Base-by-base conservation (phyloP, 208 protist genomes). In the Trypanosoma avium region DNA sequence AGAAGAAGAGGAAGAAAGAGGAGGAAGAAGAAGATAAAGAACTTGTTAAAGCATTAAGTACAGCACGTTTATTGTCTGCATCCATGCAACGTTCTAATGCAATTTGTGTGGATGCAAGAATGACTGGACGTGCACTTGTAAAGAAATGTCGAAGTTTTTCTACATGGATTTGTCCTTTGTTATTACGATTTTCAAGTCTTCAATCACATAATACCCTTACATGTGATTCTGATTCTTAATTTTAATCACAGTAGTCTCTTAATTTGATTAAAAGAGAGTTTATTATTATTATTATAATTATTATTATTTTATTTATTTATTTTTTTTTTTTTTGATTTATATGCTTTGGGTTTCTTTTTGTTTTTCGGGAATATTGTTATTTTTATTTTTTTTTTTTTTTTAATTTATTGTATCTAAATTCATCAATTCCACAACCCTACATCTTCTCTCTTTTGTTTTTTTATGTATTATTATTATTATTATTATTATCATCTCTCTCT, bases 51-150 rank as follows among this genome's bases (percentile, higher is more conserved):
- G 32, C 46, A 42, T 36, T 70, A 19, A n/a, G 9, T 35, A 48
- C 45, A 17, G 57, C 50, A n/a, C 52, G 50, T 60, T 43, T 66
- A 40, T 35, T 72, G 15, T 61, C 7, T 21, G 48, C 67, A 5
- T 72, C 67, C 1, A 21, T 61, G 10, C 35, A 54, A 35, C 67
- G 58, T 29, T 63, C 67, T 6, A 19, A 46, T 17, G 56, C 57
- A 4, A 58, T 43, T 21, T 64, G 56, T 54, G 57, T 63, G 3
- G 40, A 55, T 49, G 50, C 54, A 13, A 26, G 67, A 6, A 9
- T 50, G 21, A 53, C 12, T 22, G 42, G 56, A 12, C 21, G 50
- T 29, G 13, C 38, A 5, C 50, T 72, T 24, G 17, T 26, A 4
- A 57, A 21, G 24, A 15, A 61, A 10, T 64, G 49, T 36, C 24